phyloP scores from a whole-genome alignment of 2,329 filamentous ascomycete genomes.

The Sporothrix mexicana region DNA sequence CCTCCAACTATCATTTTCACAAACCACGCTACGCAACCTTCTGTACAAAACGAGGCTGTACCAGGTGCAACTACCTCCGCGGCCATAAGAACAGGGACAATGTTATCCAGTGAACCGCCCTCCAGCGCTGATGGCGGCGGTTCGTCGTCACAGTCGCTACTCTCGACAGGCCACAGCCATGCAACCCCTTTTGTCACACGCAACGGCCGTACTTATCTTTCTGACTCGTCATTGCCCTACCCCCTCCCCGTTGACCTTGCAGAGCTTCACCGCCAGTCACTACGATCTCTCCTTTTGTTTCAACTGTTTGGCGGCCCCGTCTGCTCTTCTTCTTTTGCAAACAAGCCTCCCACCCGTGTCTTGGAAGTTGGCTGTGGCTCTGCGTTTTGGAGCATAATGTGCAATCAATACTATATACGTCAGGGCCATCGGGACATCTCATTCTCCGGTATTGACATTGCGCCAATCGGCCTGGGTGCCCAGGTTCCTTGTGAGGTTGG shows the following conservation, averaged over 20 bases:
- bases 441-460: slow-evolving; percentile 84
- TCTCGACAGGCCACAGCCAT: slow-evolving; percentile 40
- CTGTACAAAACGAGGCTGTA: slow-evolving; percentile 52
- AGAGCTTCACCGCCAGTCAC: slow-evolving; percentile 81
- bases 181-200: slow-evolving; percentile 68
- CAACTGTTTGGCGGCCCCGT: slow-evolving; percentile 81
- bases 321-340: slow-evolving; percentile 70
- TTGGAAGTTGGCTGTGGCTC: slow-evolving; percentile 88
- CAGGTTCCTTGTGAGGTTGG: not conserved
- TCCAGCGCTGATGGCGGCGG: slow-evolving; percentile 51
- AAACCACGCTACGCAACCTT: slow-evolving; percentile 35
- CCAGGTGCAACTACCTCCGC: slow-evolving; percentile 55
- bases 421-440: slow-evolving; percentile 71
- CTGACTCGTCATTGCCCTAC: slow-evolving; percentile 74
- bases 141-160: slow-evolving; percentile 42
- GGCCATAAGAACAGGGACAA: slow-evolving; percentile 52
- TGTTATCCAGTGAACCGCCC: slow-evolving; percentile 56
- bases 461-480: slow-evolving; percentile 54
- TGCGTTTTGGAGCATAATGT: slow-evolving; percentile 88
- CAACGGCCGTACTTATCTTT: slow-evolving; percentile 82
- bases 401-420: slow-evolving; percentile 74
- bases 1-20: not conserved
- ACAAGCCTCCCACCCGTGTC: slow-evolving; percentile 74
- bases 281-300: slow-evolving; percentile 80
- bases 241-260: slow-evolving; percentile 87